Evolutionary conservation across 805 yeast genomes (phyloP).

Genomic region (Metschnikowia lachancei): DNA sequence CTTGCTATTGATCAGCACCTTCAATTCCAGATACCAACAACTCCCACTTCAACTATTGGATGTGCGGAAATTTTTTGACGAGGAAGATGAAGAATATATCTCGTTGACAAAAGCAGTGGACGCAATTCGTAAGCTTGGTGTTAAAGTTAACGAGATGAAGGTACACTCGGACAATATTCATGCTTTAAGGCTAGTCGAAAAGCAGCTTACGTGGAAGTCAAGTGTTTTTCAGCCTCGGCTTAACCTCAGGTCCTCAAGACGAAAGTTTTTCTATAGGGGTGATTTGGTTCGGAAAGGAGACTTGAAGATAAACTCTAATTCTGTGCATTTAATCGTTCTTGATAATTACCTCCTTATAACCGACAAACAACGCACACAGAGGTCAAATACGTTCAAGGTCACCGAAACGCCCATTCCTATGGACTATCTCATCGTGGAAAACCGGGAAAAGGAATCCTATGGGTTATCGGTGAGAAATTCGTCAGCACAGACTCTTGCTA

Average conservation of each 20-base stretch:
- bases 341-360: constrained; percentile 72
- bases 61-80: constrained; percentile 45
- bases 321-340: constrained; percentile 53
- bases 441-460: constrained; percentile 19
- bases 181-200: constrained; percentile 51
- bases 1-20: constrained; percentile 40
- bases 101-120: constrained; percentile 52
- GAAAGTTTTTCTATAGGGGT: constrained; percentile 60
- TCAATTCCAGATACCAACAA: constrained; percentile 45
- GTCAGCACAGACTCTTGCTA: background rate
- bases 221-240: constrained; percentile 42
- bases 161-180: constrained; percentile 58
- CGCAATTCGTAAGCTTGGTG: constrained; percentile 53
- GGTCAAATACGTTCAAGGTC: constrained; percentile 36
- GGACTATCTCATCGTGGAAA: constrained; percentile 54
- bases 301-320: constrained; percentile 54
- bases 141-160: constrained; percentile 59
- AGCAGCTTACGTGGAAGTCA: constrained; percentile 53
- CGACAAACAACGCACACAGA: constrained; percentile 47
- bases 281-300: constrained; percentile 61
- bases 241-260: constrained; percentile 41
- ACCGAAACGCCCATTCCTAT: constrained; percentile 51
- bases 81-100: constrained; percentile 49
- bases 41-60: constrained; percentile 63
- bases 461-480: background rate